phyloP scores from a whole-genome alignment of 345 rosid species.

The Heritiera littoralis region DNA sequence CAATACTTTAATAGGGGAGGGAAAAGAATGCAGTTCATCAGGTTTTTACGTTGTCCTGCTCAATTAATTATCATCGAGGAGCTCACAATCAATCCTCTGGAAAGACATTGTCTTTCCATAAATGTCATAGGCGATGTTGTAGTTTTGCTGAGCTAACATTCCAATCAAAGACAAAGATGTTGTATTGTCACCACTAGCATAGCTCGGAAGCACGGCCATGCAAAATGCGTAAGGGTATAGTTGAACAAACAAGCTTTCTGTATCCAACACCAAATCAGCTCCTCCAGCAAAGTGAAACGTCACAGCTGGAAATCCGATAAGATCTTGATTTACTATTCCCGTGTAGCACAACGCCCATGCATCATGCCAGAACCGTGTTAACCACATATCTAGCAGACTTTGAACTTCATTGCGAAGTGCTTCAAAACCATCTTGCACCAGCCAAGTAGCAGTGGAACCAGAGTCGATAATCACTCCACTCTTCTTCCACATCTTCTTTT shows the following conservation, averaged over 20 bases:
- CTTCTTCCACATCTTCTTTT: constrained; percentile 19
- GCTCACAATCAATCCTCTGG: constrained; percentile 45
- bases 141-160: constrained; percentile 46
- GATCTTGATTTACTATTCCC: constrained; percentile 35
- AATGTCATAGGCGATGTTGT: constrained; percentile 46
- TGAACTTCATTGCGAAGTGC: constrained; percentile 38
- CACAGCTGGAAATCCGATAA: constrained; percentile 41
- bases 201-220: constrained; percentile 37
- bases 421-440: constrained; percentile 39
- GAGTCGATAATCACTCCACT: constrained; percentile 48
- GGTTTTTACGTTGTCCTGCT: no score
- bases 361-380: constrained; percentile 8
- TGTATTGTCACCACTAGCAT: background rate
- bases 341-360: constrained; percentile 37
- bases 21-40: no score
- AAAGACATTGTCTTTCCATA: constrained; percentile 26
- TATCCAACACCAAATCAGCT: constrained; percentile 41
- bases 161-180: constrained; percentile 34
- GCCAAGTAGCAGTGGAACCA: constrained; percentile 47
- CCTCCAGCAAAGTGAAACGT: constrained; percentile 46
- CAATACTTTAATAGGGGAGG: no score
- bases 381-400: constrained; percentile 29
- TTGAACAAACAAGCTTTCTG: constrained; percentile 44
- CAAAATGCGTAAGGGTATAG: constrained; percentile 29
- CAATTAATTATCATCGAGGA: constrained; percentile 25